Conservation (phyloP, 1,284 basidiomycete genomes). For the Trichosporon asahii region DNA sequence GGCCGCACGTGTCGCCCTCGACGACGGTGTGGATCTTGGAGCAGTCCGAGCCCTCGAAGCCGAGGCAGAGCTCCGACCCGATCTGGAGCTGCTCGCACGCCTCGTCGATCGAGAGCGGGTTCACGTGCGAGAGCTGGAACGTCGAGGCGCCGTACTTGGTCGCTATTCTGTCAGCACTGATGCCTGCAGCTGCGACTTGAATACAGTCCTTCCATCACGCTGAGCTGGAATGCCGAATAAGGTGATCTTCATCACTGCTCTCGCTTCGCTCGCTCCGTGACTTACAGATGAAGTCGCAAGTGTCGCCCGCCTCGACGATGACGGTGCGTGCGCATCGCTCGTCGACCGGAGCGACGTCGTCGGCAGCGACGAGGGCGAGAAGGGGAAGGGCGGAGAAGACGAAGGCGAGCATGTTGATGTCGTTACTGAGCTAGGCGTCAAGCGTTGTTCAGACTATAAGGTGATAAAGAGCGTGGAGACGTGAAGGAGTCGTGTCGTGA, state of each 20-base stretch:
- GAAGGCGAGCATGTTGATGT: background rate
- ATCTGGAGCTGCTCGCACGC: conserved; percentile 50
- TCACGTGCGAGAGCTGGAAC: conserved; percentile 53
- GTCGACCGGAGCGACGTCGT: background rate
- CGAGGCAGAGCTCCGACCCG: conserved; percentile 49
- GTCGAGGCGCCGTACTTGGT: conserved; percentile 50
- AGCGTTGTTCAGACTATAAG: background rate
- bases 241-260: background rate
- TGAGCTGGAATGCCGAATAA: too few relatives aligned
- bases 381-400: background rate
- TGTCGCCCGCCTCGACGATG: conserved; percentile 47
- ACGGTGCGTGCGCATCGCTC: conserved; percentile 47
- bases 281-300: conserved; percentile 53
- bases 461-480: background rate
- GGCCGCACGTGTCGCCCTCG: conserved; percentile 49
- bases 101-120: conserved; percentile 47
- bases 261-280: conserved; percentile 12
- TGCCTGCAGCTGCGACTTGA: too few relatives aligned
- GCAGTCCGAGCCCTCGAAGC: conserved; percentile 47
- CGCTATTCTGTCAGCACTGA: conserved; percentile 30
- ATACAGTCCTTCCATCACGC: too few relatives aligned
- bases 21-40: conserved; percentile 50
- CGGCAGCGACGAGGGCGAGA: background rate
- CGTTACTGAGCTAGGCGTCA: background rate
- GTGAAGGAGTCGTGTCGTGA: background rate